Evolutionary conservation across 371 early-diverging fungal genomes (phyloP).

Genomic region (Synchytrium microbalum): DNA sequence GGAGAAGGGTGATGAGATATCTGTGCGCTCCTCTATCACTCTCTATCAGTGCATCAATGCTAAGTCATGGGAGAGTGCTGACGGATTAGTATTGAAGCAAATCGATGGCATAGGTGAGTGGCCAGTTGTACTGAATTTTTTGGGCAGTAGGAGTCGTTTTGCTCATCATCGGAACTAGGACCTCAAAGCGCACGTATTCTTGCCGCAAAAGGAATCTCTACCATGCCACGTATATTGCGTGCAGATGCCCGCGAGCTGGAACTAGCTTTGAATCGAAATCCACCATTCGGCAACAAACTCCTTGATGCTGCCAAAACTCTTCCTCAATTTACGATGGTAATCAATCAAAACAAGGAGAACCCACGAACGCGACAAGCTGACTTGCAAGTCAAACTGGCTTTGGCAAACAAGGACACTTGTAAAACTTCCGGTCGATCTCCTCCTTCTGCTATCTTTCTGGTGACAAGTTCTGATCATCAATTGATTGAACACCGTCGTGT

Average conservation of each 20-base stretch:
- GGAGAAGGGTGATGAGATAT: not conserved
- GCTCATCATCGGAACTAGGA: no score
- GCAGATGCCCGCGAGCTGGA: constrained; percentile 28
- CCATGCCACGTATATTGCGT: constrained; percentile 18
- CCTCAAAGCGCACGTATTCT: constrained; percentile 24
- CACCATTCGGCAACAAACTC: constrained; percentile 37
- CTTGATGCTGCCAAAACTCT: constrained; percentile 12
- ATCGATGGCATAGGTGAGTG: constrained; percentile 33
- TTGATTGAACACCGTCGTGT: constrained; percentile 30
- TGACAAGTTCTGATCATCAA: constrained; percentile 17
- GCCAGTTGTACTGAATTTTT: no score
- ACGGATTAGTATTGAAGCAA: constrained; percentile 25
- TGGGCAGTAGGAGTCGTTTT: no score
- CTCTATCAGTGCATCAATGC: constrained; percentile 13
- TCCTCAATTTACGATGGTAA: constrained; percentile 23
- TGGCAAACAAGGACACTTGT: constrained; percentile 19
- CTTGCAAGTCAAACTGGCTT: constrained; percentile 16
- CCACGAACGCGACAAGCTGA: constrained; percentile 20
- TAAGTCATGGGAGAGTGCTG: constrained; percentile 27
- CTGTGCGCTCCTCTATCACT: not conserved
- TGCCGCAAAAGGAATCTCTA: constrained; percentile 23
- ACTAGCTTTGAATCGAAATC: constrained; percentile 25
- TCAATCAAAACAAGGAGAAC: constrained; percentile 17
- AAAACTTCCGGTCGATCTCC: constrained; percentile 12
- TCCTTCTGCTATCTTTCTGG: constrained; percentile 14